Evolutionary conservation across 2,329 filamentous ascomycete species (phyloP), one percentile per base, ranked within the genome.

Genomic region (Trichoderma gracile): DNA sequence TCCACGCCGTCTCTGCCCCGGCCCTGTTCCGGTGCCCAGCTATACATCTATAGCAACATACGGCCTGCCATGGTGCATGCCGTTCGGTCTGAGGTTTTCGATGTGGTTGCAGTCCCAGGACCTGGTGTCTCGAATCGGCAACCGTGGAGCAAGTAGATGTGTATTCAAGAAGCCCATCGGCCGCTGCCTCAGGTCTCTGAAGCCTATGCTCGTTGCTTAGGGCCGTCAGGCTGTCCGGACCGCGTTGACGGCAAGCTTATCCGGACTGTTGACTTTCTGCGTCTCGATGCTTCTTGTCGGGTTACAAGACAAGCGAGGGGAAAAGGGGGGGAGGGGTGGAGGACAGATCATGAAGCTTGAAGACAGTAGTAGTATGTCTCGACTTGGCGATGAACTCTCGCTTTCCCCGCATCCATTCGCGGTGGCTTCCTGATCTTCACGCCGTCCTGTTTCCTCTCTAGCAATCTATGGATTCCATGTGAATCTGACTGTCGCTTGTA

Each of bases 151-250:
- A 38, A 38, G 33, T 38, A 12, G 19, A n/a, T 17, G 17, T 21
- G 23, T 23, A 17, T 45, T 5, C 17, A 27, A 12, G 46, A 33
- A 52, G 57, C 19, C n/a, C 17, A 15, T 25, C 27, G 57, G 43
- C 27, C n/a, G 45, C 15, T 61, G 47, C 46, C 23, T 52, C 17
- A 43, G 38, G 38, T 38, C 58, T 25, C 38, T 47, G 47, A 61
- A 25, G 40, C 58, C 21, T 23, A 45, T 38, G 23, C 6, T 19
- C n/a, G 12, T 46, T 23, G 56, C 56, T 21, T 61, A 38, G 30
- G 45, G 57, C 46, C 23, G 46, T 61, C 57, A 61, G 47, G 33
- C 57, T 47, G 23, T 33, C 47, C 47, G 38, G 57, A 60, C 38
- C 38, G 46, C 57, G 47, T 50, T n/a, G 17, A 47, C 33, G 57